phyloP scores from a whole-genome alignment of 192 early-diverging fungal genomes.

The Ambispora gerdemannii region DNA sequence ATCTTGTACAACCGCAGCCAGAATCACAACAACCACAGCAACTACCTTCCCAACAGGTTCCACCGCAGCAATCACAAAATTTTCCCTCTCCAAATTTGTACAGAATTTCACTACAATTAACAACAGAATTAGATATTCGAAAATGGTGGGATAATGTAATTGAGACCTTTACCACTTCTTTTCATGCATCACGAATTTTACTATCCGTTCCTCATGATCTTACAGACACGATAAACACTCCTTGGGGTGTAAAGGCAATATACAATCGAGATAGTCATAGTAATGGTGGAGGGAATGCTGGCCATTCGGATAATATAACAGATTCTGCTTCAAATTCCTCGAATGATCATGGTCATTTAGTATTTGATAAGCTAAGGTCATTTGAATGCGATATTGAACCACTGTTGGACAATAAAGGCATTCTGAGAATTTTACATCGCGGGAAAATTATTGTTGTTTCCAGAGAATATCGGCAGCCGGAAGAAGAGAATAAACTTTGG shows the following conservation, averaged over 20 bases:
- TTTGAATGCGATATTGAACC: constrained; percentile 51
- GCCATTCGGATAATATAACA: constrained; percentile 31
- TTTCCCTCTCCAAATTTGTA: constrained; percentile 44
- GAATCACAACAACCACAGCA: background rate
- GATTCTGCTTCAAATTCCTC: constrained; percentile 27
- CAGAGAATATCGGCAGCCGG: constrained; percentile 41
- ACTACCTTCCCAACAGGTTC: background rate
- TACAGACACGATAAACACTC: constrained; percentile 37
- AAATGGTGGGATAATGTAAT: constrained; percentile 43
- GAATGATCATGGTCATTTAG: constrained; percentile 13
- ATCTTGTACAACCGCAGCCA: no score
- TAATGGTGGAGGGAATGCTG: constrained; percentile 30
- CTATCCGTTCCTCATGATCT: constrained; percentile 44
- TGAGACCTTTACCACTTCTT: constrained; percentile 37
- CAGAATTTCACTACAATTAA: constrained; percentile 35
- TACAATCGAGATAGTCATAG: constrained; percentile 36
- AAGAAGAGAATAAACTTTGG: constrained; percentile 26
- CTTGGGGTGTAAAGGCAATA: constrained; percentile 40
- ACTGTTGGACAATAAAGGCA: constrained; percentile 42
- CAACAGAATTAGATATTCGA: constrained; percentile 39
- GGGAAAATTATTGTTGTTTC: constrained; percentile 47
- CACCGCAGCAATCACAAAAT: no score
- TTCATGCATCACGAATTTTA: constrained; percentile 36
- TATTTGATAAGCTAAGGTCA: constrained; percentile 47
- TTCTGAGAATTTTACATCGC: constrained; percentile 45